phyloP scores from a whole-genome alignment of 2,329 filamentous ascomycete species.

The Fusarium graminum region DNA sequence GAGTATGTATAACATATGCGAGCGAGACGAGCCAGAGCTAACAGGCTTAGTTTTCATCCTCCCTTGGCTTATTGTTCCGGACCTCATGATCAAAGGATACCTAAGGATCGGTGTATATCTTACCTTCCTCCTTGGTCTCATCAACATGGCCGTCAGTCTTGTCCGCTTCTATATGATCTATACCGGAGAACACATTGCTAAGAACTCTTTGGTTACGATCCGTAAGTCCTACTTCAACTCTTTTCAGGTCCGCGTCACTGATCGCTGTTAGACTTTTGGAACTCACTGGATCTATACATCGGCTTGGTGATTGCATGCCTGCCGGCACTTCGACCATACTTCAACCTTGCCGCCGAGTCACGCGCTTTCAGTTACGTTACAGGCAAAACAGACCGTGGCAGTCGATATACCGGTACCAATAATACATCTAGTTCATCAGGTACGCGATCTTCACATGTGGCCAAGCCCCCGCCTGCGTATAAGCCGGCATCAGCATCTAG shows the following conservation, averaged over 20 bases:
- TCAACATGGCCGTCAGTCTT: slow-evolving; percentile 23
- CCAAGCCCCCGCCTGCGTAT: background rate
- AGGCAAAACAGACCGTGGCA: background rate
- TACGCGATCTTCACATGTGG: background rate
- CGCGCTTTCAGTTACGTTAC: slow-evolving; percentile 26
- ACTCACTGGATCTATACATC: slow-evolving; percentile 18
- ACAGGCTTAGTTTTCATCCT: slow-evolving; percentile 15
- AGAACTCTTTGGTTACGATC: slow-evolving; percentile 1
- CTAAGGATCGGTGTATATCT: slow-evolving; percentile 16
- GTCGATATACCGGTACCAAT: background rate
- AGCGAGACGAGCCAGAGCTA: rapidly evolving
- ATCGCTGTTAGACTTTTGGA: slow-evolving; percentile 18
- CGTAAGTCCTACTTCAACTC: background rate
- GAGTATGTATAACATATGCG: background rate
- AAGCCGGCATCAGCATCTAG: background rate
- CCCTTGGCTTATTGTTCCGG: slow-evolving; percentile 22
- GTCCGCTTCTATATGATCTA: slow-evolving; percentile 26
- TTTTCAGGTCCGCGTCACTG: rapidly evolving
- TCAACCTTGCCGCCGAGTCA: slow-evolving; percentile 31
- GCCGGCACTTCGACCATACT: slow-evolving; percentile 28
- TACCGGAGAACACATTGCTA: background rate
- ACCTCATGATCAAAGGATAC: slow-evolving; percentile 27
- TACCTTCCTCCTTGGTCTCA: slow-evolving; percentile 28
- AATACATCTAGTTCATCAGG: background rate
- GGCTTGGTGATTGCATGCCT: slow-evolving; percentile 30